Base-by-base conservation (phyloP, 2,329 filamentous ascomycete genomes). In the Alternaria panax region DNA sequence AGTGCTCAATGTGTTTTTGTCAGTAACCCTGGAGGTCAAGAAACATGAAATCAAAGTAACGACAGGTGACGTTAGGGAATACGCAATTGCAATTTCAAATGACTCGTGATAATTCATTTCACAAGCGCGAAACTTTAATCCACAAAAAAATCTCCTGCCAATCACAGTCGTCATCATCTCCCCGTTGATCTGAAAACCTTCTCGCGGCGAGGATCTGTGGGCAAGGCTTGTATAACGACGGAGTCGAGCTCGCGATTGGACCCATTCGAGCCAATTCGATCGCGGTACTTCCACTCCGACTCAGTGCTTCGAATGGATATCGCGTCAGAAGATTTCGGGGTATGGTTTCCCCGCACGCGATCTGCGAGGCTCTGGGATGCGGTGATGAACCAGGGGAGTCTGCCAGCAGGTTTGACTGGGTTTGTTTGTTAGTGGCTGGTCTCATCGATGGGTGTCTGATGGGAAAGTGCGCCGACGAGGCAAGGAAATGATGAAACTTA, bases 401-500 rank as follows among this genome's bases (percentile, higher is more conserved):
- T 45, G 24, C 56, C 56, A 20, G n/a, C 24, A 11, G 56, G 75
- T 61, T 68, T 73, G 50, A 76, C 73, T 77, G 47, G n/a, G 41
- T 56, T 40, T 45, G 41, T 20, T 28, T 32, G 43, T 43, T n/a
- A 46, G 42, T 28, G 28, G 24, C 36, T 46, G 34, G 34, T 28
- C 27, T 34, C 16, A 6, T 24, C 36, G 7, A 25, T 40, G 14
- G 38, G 6, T 25, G 40, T 14, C 5, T 25, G 16, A 28, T 52
- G 38, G 27, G 40, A 24, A 47, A 54, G 42, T 54, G 52, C 34
- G 22, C 22, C 48, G 28, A 45, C 28, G 20, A 34, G 20, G 51
- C 14, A 18, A 11, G n/a, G 40, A 27, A 6, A 38, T 36, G 30
- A 36, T 25, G 30, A 46, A 56, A 67, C 75, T 86, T 88, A 83